Conservation (phyloP, 345 rosid species). For the Citrus sp. region DNA sequence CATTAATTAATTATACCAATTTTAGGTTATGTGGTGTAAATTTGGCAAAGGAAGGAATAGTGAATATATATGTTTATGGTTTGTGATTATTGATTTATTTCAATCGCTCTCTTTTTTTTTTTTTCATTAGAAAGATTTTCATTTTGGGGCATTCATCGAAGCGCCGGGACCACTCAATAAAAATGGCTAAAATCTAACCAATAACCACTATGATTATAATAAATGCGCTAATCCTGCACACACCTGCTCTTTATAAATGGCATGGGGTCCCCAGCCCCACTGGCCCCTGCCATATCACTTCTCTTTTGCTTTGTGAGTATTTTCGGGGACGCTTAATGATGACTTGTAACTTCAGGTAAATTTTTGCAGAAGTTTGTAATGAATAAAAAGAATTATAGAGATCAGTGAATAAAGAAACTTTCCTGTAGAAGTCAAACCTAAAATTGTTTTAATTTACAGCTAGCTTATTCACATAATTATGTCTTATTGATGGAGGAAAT, state of each 20-base stretch:
- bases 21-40: conserved; percentile 38
- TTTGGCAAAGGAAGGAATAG: conserved; percentile 18
- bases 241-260: neutral
- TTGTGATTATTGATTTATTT: conserved; percentile 16
- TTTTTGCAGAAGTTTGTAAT: neutral
- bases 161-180: conserved; percentile 5
- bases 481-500: neutral
- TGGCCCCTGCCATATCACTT: neutral
- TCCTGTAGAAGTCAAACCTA: neutral
- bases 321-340: neutral
- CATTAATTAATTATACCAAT: conserved; percentile 22
- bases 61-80: conserved; percentile 19
- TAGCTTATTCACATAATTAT: neutral
- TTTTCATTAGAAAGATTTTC: neutral
- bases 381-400: neutral
- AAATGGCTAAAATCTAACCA: conserved; percentile 8
- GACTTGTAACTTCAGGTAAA: neutral
- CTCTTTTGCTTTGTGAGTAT: neutral
- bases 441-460: neutral
- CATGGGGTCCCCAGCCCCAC: conserved; percentile 20
- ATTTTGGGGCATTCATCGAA: conserved; percentile 4
- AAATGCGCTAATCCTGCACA: conserved; percentile 11
- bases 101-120: neutral
- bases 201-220: neutral
- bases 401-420: neutral